phyloP scores from a whole-genome alignment of 2,329 filamentous ascomycete species.

The Paradendryphiella salina region DNA sequence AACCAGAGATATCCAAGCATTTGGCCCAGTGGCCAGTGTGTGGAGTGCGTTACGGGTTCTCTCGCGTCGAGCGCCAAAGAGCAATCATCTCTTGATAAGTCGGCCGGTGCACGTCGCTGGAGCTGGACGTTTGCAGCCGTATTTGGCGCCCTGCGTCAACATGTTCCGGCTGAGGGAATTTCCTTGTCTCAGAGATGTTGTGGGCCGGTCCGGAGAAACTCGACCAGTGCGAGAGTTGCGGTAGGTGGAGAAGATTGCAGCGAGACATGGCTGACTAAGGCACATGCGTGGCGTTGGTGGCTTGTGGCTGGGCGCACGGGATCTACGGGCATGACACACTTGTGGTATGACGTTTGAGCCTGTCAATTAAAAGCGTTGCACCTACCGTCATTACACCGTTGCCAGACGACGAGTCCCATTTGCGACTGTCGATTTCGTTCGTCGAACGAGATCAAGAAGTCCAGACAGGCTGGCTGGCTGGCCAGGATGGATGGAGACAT shows the following conservation, averaged over 20 bases:
- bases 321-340: conserved; percentile 5
- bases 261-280: background rate
- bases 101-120: background rate
- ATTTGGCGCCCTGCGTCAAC: background rate
- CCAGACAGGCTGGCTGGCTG: conserved; percentile 10
- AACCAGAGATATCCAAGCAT: no score
- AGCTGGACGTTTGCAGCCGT: background rate
- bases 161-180: background rate
- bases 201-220: background rate
- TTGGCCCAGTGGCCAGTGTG: background rate
- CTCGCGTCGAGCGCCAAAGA: background rate
- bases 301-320: conserved; percentile 6
- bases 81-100: background rate
- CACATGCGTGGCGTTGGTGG: conserved; percentile 5
- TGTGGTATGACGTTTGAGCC: conserved; percentile 5
- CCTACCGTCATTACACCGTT: conserved; percentile 18
- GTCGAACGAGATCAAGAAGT: background rate
- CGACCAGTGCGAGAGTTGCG: background rate
- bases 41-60: background rate
- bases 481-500: conserved; percentile 10
- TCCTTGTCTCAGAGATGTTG: background rate
- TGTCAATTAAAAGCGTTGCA: conserved; percentile 9
- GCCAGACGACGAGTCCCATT: conserved; percentile 1
- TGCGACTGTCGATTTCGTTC: conserved; percentile 5
- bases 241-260: background rate